Percentiles rank a stretch among this genome's conserved stretches.
phyloP scores from a whole-genome alignment of 2,329 filamentous ascomycete species.

The Pseudogymnoascus sp. region DNA sequence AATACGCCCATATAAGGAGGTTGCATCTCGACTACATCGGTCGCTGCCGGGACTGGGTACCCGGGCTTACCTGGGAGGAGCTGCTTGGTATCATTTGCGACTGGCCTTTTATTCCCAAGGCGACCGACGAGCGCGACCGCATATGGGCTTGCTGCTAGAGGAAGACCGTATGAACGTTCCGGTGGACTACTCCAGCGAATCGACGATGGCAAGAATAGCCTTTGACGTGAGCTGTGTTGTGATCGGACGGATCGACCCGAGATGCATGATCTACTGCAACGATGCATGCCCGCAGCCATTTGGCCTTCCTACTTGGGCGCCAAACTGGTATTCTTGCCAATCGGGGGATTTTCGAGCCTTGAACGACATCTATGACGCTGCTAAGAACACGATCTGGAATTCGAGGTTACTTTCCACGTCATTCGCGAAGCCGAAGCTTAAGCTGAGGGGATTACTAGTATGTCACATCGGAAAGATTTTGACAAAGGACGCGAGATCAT shows the following conservation, averaged over 20 bases:
- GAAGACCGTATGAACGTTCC: neutral
- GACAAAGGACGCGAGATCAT: neutral
- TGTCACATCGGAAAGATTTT: neutral
- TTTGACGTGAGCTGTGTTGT: neutral
- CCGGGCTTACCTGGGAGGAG: too few relatives aligned
- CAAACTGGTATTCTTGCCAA: neutral
- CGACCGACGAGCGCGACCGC: neutral
- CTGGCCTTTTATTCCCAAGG: too few relatives aligned
- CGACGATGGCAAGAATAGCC: neutral
- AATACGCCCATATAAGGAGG: too few relatives aligned
- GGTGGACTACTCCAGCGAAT: neutral
- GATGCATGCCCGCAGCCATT: neutral
- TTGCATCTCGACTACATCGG: too few relatives aligned
- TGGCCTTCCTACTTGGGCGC: neutral
- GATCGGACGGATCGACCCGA: neutral
- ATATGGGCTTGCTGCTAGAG: neutral
- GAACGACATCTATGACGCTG: neutral
- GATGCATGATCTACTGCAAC: neutral
- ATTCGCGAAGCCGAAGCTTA: neutral
- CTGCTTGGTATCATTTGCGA: too few relatives aligned
- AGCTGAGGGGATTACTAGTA: neutral
- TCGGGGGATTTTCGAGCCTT: neutral
- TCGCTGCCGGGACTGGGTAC: too few relatives aligned
- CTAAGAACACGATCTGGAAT: neutral
- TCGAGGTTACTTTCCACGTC: neutral